phyloP scores from a whole-genome alignment of 176 grass and related monocot species.

The Oropetium thomaeum region DNA sequence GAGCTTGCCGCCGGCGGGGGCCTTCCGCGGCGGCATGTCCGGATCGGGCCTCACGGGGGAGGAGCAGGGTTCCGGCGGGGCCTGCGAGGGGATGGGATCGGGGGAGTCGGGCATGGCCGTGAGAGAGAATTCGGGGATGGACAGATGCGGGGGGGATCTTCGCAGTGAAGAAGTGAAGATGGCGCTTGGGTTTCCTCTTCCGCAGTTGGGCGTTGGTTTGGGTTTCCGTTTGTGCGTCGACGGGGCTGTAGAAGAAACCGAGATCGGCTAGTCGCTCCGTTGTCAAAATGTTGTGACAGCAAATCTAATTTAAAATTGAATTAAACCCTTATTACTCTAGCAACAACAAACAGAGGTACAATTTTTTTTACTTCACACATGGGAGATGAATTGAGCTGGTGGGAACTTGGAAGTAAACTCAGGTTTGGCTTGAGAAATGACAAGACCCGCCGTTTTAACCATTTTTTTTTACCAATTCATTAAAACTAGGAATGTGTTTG shows the following conservation, averaged over 20 bases:
- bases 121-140: conserved; percentile 21
- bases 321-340: too few species aligned
- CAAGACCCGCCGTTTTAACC: not conserved
- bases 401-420: too few species aligned
- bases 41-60: conserved; percentile 29
- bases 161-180: not conserved
- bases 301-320: too few species aligned
- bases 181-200: not conserved
- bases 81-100: conserved; percentile 13
- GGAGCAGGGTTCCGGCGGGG: not conserved
- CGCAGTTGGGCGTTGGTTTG: not conserved
- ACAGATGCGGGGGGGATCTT: not conserved
- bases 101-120: conserved; percentile 27
- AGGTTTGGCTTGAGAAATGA: not conserved
- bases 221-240: not conserved
- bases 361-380: too few species aligned
- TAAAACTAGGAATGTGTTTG: too few species aligned
- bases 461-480: not conserved
- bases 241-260: not conserved
- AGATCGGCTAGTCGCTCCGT: too few species aligned
- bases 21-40: conserved; percentile 39
- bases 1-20: conserved; percentile 30
- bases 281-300: too few species aligned
- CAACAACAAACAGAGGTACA: too few species aligned
- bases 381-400: too few species aligned